Percentiles rank a stretch among this genome's conserved stretches.
Evolutionary conservation across 768 basidiomycete species (phyloP).

Genomic region (Tulasnella sp.): DNA sequence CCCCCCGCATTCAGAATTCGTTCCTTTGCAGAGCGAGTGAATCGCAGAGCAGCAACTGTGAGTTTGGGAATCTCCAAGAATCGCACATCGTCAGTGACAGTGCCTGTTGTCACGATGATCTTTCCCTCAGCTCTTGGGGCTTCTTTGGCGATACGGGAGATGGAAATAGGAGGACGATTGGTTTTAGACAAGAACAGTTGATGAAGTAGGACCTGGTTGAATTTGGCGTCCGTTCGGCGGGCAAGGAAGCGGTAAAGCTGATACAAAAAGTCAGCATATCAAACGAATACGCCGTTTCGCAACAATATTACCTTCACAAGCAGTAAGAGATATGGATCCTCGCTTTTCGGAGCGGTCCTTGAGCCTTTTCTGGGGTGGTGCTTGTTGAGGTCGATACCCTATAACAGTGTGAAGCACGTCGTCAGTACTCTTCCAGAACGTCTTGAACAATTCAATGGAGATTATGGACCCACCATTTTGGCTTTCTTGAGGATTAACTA

Average conservation of each 20-base stretch:
- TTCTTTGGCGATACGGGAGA: constrained; percentile 84
- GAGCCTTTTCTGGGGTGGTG: constrained; percentile 99
- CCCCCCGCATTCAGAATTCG: constrained; percentile 93
- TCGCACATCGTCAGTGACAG: constrained; percentile 92
- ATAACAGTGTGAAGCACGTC: constrained; percentile 13
- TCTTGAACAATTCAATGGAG: not conserved
- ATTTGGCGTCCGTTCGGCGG: constrained; percentile 84
- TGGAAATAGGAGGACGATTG: constrained; percentile 93
- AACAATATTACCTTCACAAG: constrained; percentile 87
- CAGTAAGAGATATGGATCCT: constrained; percentile 97
- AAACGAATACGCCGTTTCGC: not conserved
- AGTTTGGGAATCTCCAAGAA: constrained; percentile 76
- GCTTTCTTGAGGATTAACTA: constrained; percentile 5
- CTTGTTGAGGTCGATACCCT: constrained; percentile 91
- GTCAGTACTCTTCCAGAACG: not conserved
- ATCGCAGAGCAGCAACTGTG: constrained; percentile 84
- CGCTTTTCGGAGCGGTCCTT: constrained; percentile 90
- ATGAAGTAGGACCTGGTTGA: constrained; percentile 97
- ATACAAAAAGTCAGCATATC: too few species aligned
- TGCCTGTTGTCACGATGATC: constrained; percentile 78
- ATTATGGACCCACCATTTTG: constrained; percentile 15
- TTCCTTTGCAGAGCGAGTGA: constrained; percentile 85
- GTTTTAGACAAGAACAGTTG: constrained; percentile 93
- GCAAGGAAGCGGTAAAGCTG: constrained; percentile 99
- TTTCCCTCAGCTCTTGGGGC: constrained; percentile 65